phyloP scores from a whole-genome alignment of 768 basidiomycete genomes.

The Russula sp. region DNA sequence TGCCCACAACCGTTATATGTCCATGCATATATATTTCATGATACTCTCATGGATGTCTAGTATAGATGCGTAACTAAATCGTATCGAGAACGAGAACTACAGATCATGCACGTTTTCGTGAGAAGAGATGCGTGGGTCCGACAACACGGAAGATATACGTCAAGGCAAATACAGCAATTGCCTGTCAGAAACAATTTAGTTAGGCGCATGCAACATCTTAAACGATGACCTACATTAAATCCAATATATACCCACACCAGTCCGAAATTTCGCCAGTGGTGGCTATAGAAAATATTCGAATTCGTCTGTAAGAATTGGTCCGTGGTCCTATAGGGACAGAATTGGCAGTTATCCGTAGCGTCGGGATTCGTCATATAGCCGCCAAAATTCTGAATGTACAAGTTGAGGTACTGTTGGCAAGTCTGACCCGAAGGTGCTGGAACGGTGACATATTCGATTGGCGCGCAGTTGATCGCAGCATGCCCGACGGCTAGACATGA shows the following conservation, averaged over 20 bases:
- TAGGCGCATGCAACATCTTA: not conserved
- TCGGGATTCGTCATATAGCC: constrained; percentile 42
- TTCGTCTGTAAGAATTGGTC: constrained; percentile 46
- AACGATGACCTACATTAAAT: constrained; percentile 37
- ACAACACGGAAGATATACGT: constrained; percentile 52
- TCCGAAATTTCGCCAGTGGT: constrained; percentile 43
- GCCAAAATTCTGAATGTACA: constrained; percentile 36
- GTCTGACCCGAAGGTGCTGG: constrained; percentile 38
- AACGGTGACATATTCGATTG: constrained; percentile 53
- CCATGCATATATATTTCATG: not conserved
- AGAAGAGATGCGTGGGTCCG: constrained; percentile 21
- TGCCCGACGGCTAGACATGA: constrained; percentile 41
- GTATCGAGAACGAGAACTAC: not conserved
- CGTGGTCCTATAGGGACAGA: constrained; percentile 52
- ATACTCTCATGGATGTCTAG: not conserved
- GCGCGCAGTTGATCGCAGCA: constrained; percentile 46
- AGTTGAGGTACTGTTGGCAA: constrained; percentile 39
- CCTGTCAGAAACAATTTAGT: constrained; percentile 27
- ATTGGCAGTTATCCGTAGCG: constrained; percentile 36
- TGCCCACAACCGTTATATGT: not conserved
- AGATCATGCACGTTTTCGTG: not conserved
- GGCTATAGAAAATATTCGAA: constrained; percentile 57
- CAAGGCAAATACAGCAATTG: constrained; percentile 38
- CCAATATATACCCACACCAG: constrained; percentile 36
- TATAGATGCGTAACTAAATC: not conserved